phyloP scores from a whole-genome alignment of 2,329 filamentous ascomycete species.

The Plectosphaerella sp. region DNA sequence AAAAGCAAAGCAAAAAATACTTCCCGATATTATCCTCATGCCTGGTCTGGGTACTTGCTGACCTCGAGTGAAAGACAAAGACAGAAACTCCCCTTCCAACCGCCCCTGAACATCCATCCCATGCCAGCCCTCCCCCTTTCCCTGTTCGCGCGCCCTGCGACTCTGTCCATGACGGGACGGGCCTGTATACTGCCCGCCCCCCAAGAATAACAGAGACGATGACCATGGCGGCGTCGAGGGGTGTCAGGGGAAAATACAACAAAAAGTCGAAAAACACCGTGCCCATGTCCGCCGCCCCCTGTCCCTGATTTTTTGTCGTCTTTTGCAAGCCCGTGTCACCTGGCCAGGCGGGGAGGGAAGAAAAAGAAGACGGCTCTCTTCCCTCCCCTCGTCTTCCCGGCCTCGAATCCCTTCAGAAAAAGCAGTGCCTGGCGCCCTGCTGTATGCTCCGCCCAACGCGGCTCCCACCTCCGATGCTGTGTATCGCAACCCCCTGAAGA shows the following conservation, averaged over 20 bases:
- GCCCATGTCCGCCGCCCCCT: conserved; percentile 2
- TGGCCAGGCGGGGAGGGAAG: not conserved
- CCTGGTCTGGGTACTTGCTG: too few relatives aligned
- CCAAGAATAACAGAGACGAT: conserved; percentile 5
- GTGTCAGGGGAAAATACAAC: conserved; percentile 1
- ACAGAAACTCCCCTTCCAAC: not conserved
- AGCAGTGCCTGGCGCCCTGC: conserved; percentile 1
- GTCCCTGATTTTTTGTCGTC: conserved; percentile 4
- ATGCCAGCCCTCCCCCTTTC: too few relatives aligned
- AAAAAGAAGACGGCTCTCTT: not conserved
- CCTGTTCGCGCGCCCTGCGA: too few relatives aligned
- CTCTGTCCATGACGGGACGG: too few relatives aligned
- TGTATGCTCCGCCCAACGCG: not conserved
- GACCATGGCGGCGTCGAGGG: not conserved
- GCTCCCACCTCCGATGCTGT: not conserved
- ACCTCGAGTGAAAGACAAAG: not conserved
- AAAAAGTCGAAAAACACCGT: not conserved
- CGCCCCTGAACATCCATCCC: not conserved
- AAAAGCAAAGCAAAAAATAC: too few relatives aligned
- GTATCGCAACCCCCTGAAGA: not conserved
- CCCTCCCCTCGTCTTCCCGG: not conserved
- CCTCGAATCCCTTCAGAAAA: not conserved
- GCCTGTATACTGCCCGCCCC: too few relatives aligned
- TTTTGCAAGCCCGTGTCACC: conserved; percentile 1
- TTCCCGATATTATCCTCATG: too few relatives aligned